These are phyloP conservation scores for Ceratobasidium papillatum DNA, from an alignment of 1,284 basidiomycete species.

Conservation along the genomic window DNA sequence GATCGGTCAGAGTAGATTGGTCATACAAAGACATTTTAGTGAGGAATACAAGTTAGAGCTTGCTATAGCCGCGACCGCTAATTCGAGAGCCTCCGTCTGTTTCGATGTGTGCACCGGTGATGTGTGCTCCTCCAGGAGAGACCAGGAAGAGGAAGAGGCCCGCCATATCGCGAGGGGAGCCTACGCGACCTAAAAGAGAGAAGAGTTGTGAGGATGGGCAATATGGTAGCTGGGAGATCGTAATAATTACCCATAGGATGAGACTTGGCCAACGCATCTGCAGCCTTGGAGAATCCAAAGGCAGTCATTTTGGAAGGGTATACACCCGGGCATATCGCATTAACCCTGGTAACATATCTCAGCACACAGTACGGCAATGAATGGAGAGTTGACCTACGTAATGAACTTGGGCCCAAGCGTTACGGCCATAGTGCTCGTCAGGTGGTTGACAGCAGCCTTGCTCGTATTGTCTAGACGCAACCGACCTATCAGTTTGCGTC, in stretches of 20 bases:
- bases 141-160: slow-evolving; percentile 78
- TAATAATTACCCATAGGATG: slow-evolving; percentile 68
- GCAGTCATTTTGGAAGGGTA: slow-evolving; percentile 91
- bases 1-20: background rate
- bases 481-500: slow-evolving; percentile 3
- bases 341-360: slow-evolving; percentile 63
- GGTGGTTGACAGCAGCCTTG: slow-evolving; percentile 78
- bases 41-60: slow-evolving; percentile 13
- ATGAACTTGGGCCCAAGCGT: slow-evolving; percentile 70
- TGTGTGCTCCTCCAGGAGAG: slow-evolving; percentile 73
- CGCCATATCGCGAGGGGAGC: slow-evolving; percentile 75
- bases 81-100: slow-evolving; percentile 68
- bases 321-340: slow-evolving; percentile 82
- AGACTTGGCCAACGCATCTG: slow-evolving; percentile 59
- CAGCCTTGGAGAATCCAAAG: slow-evolving; percentile 67
- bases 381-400: slow-evolving; percentile 63
- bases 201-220: background rate
- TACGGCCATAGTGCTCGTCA: slow-evolving; percentile 76
- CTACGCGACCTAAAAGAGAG: slow-evolving; percentile 65
- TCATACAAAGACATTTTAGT: background rate
- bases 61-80: slow-evolving; percentile 34
- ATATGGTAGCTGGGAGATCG: background rate
- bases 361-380: background rate
- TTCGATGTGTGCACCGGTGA: slow-evolving; percentile 77
- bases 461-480: slow-evolving; percentile 71